Evolutionary conservation across 2,329 filamentous ascomycete genomes (phyloP), one percentile per base, ranked within the genome.

Genomic region (Pseudopyrenochaeta lycopersici): DNA sequence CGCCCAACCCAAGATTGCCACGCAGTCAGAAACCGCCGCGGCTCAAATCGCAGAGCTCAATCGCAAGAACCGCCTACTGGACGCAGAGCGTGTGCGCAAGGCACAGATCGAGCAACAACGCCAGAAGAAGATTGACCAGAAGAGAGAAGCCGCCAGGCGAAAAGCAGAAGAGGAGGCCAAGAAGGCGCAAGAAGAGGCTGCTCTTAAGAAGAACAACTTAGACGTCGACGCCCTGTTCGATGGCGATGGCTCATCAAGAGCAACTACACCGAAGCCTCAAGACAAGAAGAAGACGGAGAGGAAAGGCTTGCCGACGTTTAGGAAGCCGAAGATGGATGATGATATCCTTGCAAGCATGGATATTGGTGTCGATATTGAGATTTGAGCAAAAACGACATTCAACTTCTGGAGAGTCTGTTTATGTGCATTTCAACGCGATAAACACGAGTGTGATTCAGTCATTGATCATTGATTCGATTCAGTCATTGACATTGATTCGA

Each of bases 271-370:
- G 49, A 85, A 84, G 74, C 76, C 77, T 64, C 76, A 77, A 55
- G 74, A 76, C 58, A 82, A 83, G 57, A 82, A 87, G 63, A 86
- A 84, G 76, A 74, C 76, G 36, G 78, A 79, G 64, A 70, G 75
- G 53, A 83, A 83, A 31, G 83, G 84, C 1, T 72, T 85, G 60
- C 87, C 87, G 11, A 90, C 92, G 43, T 90, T 94, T 69, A 88
- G 82, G 63, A 84, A 90, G 77, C 88, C 89, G 27, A 85, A 92
- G 52, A 89, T 90, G 81, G 93, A 97, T 58, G 95, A 98, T 71
- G 95, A 98, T 70, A 90, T 97, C 50, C 94, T 98, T 75, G 92
- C 90, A 1, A 85, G 88, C 21, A 81, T 98, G 80, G 95, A 98
- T 73, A 79, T 98, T 66, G 94, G 92, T 23, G 92, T 98, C 72